Evolutionary conservation across 306 rosid species (phyloP).

Genomic region (Cucumis hystrix): DNA sequence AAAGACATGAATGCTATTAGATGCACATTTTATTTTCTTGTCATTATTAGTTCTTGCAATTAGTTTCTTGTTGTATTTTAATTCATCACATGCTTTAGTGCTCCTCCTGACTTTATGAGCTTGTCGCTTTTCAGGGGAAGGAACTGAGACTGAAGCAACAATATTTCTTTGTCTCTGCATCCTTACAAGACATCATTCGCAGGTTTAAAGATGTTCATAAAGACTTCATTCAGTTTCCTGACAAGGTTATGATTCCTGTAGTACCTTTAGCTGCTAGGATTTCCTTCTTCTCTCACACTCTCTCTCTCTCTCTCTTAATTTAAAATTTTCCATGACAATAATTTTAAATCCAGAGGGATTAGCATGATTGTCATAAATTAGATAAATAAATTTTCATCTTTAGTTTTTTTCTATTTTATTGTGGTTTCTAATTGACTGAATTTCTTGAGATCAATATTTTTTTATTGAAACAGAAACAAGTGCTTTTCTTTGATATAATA

Average conservation of each 20-base stretch:
- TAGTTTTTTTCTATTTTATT: not conserved
- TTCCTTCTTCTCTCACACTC: not conserved
- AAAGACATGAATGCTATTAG: not conserved
- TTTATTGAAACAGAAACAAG: too few species aligned
- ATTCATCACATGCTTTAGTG: constrained; percentile 4
- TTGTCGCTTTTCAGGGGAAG: constrained; percentile 44
- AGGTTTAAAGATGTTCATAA: constrained; percentile 57
- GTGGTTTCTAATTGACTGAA: not conserved
- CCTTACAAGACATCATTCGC: constrained; percentile 59
- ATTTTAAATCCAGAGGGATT: not conserved
- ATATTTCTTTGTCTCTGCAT: constrained; percentile 63
- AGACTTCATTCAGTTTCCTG: constrained; percentile 47
- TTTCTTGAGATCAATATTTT: not conserved
- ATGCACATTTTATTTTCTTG: not conserved
- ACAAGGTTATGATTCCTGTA: constrained; percentile 35
- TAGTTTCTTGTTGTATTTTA: not conserved
- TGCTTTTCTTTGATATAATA: too few species aligned
- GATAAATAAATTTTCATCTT: not conserved
- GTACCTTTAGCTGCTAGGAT: not conserved
- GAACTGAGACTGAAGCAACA: constrained; percentile 63
- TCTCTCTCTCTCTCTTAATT: too few species aligned
- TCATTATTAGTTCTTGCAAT: not conserved
- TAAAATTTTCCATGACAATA: not conserved
- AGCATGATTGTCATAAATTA: not conserved
- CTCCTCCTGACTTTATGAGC: constrained; percentile 6